Percentiles rank a stretch among this genome's conserved stretches.
These are phyloP conservation scores for Salix viminalis DNA, from an alignment of 345 rosid genomes.

Conservation along the genomic window DNA sequence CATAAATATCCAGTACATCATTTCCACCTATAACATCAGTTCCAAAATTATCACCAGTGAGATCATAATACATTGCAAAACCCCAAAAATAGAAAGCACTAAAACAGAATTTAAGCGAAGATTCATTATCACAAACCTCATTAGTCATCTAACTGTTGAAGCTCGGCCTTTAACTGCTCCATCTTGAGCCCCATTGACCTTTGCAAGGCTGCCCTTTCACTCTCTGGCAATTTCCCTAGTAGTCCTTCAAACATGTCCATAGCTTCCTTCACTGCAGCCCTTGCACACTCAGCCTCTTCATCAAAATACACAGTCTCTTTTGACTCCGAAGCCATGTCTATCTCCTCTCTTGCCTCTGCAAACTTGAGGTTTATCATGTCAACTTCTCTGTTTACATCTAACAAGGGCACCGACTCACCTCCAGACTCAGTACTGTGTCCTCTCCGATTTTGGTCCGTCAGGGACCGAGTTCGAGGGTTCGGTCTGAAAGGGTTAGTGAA, in stretches of 20 bases:
- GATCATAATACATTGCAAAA: not conserved
- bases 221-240: conserved; percentile 53
- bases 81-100: not conserved
- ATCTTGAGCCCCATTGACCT: conserved; percentile 97
- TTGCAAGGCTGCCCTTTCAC: conserved; percentile 54
- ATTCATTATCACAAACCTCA: conserved; percentile 19
- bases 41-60: not conserved
- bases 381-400: conserved; percentile 64
- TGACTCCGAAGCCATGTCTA: conserved; percentile 92
- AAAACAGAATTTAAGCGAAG: not conserved
- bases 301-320: conserved; percentile 90
- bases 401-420: conserved; percentile 19
- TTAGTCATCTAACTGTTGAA: conserved; percentile 74
- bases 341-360: conserved; percentile 99
- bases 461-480: not conserved
- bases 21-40: not conserved
- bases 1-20: not conserved
- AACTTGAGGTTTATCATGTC: conserved; percentile 84
- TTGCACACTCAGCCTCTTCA: conserved; percentile 90
- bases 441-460: conserved; percentile 15
- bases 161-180: conserved; percentile 93
- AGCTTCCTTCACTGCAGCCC: conserved; percentile 67
- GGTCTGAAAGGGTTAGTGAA: not conserved
- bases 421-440: conserved; percentile 35
- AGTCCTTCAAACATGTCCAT: conserved; percentile 58